Base-by-base conservation (phyloP, 2,329 filamentous ascomycete species). In the Tolypocladium cylindrosporum region DNA sequence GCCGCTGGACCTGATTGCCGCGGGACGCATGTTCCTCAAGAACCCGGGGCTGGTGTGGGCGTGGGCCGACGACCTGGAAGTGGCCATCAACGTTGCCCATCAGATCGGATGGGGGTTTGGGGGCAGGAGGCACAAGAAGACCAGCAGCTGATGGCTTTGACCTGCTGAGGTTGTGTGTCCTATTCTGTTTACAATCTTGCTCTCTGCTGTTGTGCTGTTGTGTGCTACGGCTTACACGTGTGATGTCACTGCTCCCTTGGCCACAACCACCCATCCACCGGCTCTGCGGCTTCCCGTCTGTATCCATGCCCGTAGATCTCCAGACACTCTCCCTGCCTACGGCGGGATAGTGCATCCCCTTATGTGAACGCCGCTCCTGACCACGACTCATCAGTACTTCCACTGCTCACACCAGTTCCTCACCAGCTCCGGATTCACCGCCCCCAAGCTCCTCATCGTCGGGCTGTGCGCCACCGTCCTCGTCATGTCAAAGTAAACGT, bases 61-160 rank as follows among this genome's bases (percentile, higher is more conserved):
- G 2, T 84, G 77, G 72, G 82, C 81, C 1, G 77, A 83, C 55
- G 81, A 85, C 19, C 65, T 85, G 34, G 73, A 71, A 0, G 69
- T 76, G 0, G 63, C 72, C 8, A 75, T 83, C 31, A 69, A 75
- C 42, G 65, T 79, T 57, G 77, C 81, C 0, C 74, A 76, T 58
- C 81, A 84, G 69, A 82, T 83, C 58, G 71, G 75, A 27, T 84
- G 81, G 81, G 79, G 77, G 0, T 84, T 82, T 62, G 74, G 71
- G 0, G 79, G 62, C 19, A 57, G 62, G 31, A 42, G 21, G 41
- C 11, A 13, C 2, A 48, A 48, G 24, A 14, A 31, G 13, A 11
- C 10, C 62, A 78, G 77, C 0, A 74, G 70, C 7, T 34, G 31
- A 34, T 34, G 31, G 31, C 24, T 24, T 24, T 24, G n/a, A n/a